Evolutionary conservation across 257 asterid species (phyloP), one percentile per base, ranked within the genome.

Genomic region (Solanum appendiculatum): DNA sequence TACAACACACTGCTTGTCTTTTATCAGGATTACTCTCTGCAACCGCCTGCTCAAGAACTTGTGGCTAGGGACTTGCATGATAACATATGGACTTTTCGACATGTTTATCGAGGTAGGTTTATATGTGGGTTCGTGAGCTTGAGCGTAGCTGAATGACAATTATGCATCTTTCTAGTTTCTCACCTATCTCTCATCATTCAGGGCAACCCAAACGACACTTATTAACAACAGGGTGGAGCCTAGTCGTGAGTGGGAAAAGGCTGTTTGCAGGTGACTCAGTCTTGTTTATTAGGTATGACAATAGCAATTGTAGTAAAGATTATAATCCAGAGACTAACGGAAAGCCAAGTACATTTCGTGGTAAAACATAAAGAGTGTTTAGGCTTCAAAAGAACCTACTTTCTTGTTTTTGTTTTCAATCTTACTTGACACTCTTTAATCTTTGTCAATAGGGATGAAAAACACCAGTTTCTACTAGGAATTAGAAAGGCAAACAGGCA

Each of bases 151-250:
- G n/a, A 78, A 44, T 29, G 31, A 29, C 12, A 48, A 10, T 46
- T 20, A 31, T 81, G 85, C 44, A 10, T 81, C 27, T 81, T 81
- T 81, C 25, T 60, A 27, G 23, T 72, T 29, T 8, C 82, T 64
- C 64, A 68, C 66, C 44, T 10, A n/a, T 20, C 33, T 77, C 36
- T 18, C 56, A 37, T 87, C 27, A 40, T 82, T 44, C 56, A 96
- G 99, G 99, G 87, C 98, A 96, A 90, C 99, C 99, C 5, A 96
- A 96, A 89, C 94, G 99, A 21, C 99, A 96, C 93, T 88, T 96
- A 90, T 95, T 96, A 58, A 96, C 99, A 5, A 95, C 98, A 12
- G 99, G 99, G 39, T 96, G 99, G 99, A 96, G 98, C 92, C 98
- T 95, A 48, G 94, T 96, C 40, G 95, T 95, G 37, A 91, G 99